A percentile compares a stretch with the other conserved stretches of the same genome.
phyloP scores from a whole-genome alignment of 345 rosid genomes.

The Eucalyptus regnans region DNA sequence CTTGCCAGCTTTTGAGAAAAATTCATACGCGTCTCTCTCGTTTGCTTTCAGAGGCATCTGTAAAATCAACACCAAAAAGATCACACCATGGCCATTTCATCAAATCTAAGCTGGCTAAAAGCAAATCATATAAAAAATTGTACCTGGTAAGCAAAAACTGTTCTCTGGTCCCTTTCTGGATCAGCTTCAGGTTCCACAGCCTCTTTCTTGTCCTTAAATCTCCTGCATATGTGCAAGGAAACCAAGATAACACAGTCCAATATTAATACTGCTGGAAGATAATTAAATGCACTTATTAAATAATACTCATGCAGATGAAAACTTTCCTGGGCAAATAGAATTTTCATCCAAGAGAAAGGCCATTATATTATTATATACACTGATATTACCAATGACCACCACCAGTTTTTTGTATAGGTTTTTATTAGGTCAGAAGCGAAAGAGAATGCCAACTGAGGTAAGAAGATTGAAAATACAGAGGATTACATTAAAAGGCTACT shows the following conservation, averaged over 20 bases:
- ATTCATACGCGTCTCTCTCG: slow-evolving; percentile 90
- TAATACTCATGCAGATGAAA: neutral
- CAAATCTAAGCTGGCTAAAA: neutral
- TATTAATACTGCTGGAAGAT: neutral
- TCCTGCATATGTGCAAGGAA: slow-evolving; percentile 22
- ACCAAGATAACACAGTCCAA: neutral
- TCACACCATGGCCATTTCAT: neutral
- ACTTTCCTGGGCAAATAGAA: neutral
- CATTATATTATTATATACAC: neutral
- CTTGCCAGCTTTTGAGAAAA: slow-evolving; percentile 95
- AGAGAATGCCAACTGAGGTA: neutral
- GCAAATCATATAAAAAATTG: neutral
- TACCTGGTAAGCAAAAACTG: slow-evolving; percentile 97
- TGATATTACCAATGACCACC: neutral
- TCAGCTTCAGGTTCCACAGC: slow-evolving; percentile 72
- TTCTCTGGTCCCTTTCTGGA: slow-evolving; percentile 96
- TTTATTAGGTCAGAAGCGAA: neutral
- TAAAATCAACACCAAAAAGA: neutral
- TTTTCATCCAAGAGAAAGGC: neutral
- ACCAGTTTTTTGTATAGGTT: neutral
- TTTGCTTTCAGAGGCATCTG: slow-evolving; percentile 95
- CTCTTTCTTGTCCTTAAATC: slow-evolving; percentile 76
- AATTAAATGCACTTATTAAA: neutral
- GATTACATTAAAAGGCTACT: neutral
- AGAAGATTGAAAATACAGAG: neutral